Base-by-base conservation (phyloP, 148 eudicot species). In the Oxyria digyna region DNA sequence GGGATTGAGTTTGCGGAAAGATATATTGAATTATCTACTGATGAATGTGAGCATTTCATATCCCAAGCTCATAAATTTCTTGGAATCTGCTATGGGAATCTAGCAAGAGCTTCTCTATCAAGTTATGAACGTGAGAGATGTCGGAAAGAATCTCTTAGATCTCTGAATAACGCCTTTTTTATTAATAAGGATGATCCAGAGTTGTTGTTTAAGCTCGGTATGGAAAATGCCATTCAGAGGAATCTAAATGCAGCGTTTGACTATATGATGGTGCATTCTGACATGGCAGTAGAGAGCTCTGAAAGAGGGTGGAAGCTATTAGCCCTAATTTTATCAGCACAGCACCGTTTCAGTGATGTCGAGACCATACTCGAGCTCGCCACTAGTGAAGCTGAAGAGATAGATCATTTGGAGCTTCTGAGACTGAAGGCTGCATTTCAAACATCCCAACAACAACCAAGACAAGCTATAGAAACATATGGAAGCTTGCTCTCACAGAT, bases 21-120 rank as follows among this genome's bases (percentile, higher is more conserved):
- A 62, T 77, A 78, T 18, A 74, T 90, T 32, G 85, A 88, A 21
- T 68, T 76, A 23, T 80, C 79, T 71, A 50, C 35, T 41, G 77
- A 74, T 49, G 81, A 72, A 59, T 59, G 65, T 15, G 71, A 83
- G 67, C 97, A 94, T 75, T 80, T 81, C 26, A 52, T 72, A 41
- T 76, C 79, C 43, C 84, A 83, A 72, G 96, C 96, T 20, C 81
- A 85, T 38, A 94, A 80, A 69, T 84, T 79, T 65, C 86, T 94
- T 6, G 98, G 98, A n/a, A 69, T 85, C 7, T 90, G 92, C 74
- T 90, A 86, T 50, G 86, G 97, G 15, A 90, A 86, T 80, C 90
- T 88, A 32, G 92, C 96, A n/a, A 80, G 81, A 72, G 71, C 55
- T 32, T 83, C 89, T 18, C 32, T 74, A 59, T 84, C 89, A 3